Percentiles rank a stretch among this genome's conserved stretches.
phyloP scores from a whole-genome alignment of 2,329 filamentous ascomycete species.

The Claviceps capensis region DNA sequence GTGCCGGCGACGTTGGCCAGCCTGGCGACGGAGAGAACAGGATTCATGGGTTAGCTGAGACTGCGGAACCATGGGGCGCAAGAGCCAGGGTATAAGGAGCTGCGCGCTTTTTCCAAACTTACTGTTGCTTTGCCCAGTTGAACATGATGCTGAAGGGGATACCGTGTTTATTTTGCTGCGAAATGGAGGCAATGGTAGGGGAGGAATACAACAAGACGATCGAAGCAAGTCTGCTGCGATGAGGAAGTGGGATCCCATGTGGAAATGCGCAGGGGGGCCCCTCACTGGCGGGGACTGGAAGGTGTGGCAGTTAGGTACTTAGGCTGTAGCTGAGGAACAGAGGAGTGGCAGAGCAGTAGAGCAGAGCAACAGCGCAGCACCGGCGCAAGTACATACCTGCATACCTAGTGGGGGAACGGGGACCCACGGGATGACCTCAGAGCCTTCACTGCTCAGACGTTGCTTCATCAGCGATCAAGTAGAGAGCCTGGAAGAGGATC shows the following conservation, averaged over 20 bases:
- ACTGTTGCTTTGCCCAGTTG: conserved; percentile 92
- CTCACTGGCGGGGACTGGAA: too few relatives aligned
- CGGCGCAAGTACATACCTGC: background rate
- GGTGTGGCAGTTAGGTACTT: too few relatives aligned
- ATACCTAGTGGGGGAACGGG: background rate
- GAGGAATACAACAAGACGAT: background rate
- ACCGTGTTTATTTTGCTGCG: background rate
- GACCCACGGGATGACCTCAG: background rate
- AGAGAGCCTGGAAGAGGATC: background rate
- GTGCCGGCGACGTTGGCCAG: conserved; percentile 79
- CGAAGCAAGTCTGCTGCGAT: too few relatives aligned
- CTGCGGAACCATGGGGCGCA: conserved; percentile 1
- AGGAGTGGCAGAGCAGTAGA: too few relatives aligned
- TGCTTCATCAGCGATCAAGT: background rate
- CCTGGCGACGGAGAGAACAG: conserved; percentile 23
- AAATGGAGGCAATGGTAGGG: too few relatives aligned
- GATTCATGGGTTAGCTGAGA: conserved; percentile 3
- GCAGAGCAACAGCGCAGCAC: too few relatives aligned
- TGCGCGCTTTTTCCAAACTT: conserved; percentile 21
- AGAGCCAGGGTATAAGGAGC: background rate
- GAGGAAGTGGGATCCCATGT: too few relatives aligned
- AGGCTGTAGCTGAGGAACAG: too few relatives aligned
- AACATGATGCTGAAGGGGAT: conserved; percentile 47
- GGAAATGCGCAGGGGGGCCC: too few relatives aligned
- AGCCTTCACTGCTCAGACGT: too few relatives aligned